These are phyloP conservation scores for Raphanus sativus DNA, from an alignment of 345 rosid genomes.

Conservation along the genomic window DNA sequence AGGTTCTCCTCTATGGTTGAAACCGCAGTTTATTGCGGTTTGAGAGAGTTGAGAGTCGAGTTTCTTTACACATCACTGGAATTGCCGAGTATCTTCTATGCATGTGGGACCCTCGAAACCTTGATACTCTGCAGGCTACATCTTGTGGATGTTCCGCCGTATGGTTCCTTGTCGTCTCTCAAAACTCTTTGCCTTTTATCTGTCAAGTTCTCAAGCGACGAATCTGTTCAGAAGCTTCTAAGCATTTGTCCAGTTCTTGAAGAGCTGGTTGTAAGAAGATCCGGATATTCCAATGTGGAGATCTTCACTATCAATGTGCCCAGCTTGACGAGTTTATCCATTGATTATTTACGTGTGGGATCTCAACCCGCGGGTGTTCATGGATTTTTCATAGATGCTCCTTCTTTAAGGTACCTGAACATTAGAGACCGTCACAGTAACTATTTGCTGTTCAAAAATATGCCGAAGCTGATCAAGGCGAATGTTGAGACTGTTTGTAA, in stretches of 20 bases:
- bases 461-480: slow-evolving; percentile 4
- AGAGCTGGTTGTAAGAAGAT: background rate
- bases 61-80: background rate
- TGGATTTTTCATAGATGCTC: slow-evolving; percentile 13
- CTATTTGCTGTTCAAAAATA: background rate
- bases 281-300: background rate
- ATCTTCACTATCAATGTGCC: slow-evolving; percentile 6
- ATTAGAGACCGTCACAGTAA: background rate
- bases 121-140: background rate
- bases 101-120: slow-evolving; percentile 1
- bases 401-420: background rate
- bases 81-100: background rate
- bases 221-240: slow-evolving; percentile 15
- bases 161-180: background rate
- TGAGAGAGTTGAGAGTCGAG: slow-evolving; percentile 11
- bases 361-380: slow-evolving; percentile 1
- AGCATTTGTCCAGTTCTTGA: slow-evolving; percentile 2
- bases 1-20: background rate
- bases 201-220: slow-evolving; percentile 12
- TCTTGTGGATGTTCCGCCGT: background rate
- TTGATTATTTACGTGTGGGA: background rate
- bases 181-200: slow-evolving; percentile 8
- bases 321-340: slow-evolving; percentile 1
- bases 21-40: background rate
- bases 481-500: slow-evolving; percentile 10